These are phyloP conservation scores for Ganoderma sp. DNA, from an alignment of 1,284 basidiomycete genomes.

Conservation along the genomic window DNA sequence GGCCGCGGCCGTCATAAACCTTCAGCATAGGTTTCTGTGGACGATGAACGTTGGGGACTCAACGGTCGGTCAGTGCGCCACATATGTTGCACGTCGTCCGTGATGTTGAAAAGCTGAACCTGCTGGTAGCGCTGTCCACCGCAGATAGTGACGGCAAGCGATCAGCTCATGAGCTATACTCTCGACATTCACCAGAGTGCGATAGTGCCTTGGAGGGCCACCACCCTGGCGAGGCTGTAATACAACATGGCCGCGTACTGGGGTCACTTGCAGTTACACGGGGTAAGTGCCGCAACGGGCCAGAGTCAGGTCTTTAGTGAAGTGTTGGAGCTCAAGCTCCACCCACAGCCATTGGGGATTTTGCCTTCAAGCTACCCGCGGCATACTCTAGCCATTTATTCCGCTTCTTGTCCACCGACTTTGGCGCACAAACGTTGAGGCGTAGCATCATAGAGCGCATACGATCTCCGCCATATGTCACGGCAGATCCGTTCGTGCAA, in stretches of 20 bases:
- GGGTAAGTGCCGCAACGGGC: neutral
- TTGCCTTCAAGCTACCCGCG: constrained; percentile 14
- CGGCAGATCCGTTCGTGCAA: constrained; percentile 17
- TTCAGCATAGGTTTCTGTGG: constrained; percentile 18
- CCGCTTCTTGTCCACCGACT: constrained; percentile 7
- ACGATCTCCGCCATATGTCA: constrained; percentile 20
- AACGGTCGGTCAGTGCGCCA: constrained; percentile 17
- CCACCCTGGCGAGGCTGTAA: constrained; percentile 9
- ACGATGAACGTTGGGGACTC: constrained; percentile 22
- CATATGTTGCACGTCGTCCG: neutral
- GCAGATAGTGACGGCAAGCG: constrained; percentile 15
- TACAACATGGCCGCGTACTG: constrained; percentile 13
- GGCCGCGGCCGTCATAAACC: constrained; percentile 18
- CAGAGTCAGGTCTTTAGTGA: neutral
- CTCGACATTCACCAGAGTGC: constrained; percentile 15
- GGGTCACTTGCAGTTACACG: constrained; percentile 14
- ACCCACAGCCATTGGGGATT: constrained; percentile 20
- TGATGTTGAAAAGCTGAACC: neutral
- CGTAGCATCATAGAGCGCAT: constrained; percentile 6
- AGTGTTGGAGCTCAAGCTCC: too few species aligned
- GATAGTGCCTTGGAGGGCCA: neutral
- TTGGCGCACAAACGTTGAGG: neutral
- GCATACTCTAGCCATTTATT: constrained; percentile 19
- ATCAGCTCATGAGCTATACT: constrained; percentile 9
- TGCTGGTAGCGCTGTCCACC: constrained; percentile 11